phyloP scores from a whole-genome alignment of 345 rosid species.

The Euphorbia peplus region DNA sequence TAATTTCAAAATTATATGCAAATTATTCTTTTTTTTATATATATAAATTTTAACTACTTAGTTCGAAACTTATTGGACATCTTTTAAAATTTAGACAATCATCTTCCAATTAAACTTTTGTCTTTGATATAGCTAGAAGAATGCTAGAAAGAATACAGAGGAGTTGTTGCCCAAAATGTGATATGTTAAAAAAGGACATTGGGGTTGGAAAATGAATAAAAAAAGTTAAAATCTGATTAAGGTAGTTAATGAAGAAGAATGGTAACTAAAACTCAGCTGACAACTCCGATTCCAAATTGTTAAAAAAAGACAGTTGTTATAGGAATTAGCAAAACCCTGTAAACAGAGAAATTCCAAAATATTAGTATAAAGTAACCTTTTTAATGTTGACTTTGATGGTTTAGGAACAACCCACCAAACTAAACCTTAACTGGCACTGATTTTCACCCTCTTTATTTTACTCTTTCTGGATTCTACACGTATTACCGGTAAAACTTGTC shows the following conservation, averaged over 20 bases:
- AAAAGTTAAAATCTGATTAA: background rate
- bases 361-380: background rate
- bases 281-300: background rate
- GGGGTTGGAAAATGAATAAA: background rate
- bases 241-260: background rate
- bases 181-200: background rate
- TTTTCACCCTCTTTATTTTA: background rate
- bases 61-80: too few relatives aligned
- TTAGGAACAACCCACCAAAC: background rate
- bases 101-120: too few relatives aligned
- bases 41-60: too few relatives aligned
- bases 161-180: too few relatives aligned
- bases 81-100: too few relatives aligned
- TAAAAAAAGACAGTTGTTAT: background rate
- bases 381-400: background rate
- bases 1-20: too few relatives aligned
- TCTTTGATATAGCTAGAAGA: too few relatives aligned
- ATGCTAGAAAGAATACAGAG: too few relatives aligned
- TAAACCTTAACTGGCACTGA: background rate
- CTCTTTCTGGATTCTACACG: background rate
- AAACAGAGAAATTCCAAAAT: background rate
- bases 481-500: background rate
- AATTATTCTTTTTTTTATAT: too few relatives aligned
- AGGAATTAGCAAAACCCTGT: background rate
- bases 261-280: slow-evolving; percentile 3